Evolutionary conservation across 164 flowering plant species (phyloP).

Genomic region (Berberis thunbergii): DNA sequence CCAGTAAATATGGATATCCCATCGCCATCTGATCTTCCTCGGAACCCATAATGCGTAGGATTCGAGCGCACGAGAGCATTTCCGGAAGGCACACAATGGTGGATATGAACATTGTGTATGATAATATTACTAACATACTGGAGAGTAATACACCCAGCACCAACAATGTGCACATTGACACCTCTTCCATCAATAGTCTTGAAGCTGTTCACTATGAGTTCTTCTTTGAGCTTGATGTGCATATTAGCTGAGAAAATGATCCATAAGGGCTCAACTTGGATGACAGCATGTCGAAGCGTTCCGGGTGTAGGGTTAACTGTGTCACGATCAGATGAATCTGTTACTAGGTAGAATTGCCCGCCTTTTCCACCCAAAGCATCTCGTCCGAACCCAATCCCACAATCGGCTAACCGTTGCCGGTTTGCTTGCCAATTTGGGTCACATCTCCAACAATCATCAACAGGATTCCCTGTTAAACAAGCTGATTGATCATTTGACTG

Average conservation of each 20-base stretch:
- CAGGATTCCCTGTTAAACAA: constrained; percentile 62
- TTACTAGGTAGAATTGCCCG: constrained; percentile 62
- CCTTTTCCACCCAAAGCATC: constrained; percentile 62
- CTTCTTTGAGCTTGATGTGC: constrained; percentile 55
- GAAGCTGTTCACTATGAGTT: constrained; percentile 59
- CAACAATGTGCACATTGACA: constrained; percentile 47
- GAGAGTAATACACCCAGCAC: constrained; percentile 62
- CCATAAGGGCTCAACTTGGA: constrained; percentile 69
- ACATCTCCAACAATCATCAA: constrained; percentile 84
- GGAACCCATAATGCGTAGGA: constrained; percentile 51
- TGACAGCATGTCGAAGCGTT: constrained; percentile 61
- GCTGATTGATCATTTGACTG: constrained; percentile 6
- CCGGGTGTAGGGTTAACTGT: constrained; percentile 54
- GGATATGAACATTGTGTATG: constrained; percentile 64
- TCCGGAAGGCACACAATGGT: constrained; percentile 58
- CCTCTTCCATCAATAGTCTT: constrained; percentile 89
- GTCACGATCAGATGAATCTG: constrained; percentile 62
- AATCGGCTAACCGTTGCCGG: constrained; percentile 64
- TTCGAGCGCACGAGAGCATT: constrained; percentile 40
- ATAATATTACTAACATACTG: constrained; percentile 56
- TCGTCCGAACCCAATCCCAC: constrained; percentile 69
- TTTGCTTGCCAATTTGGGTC: constrained; percentile 55
- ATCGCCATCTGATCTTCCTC: constrained; percentile 69
- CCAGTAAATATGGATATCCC: constrained; percentile 54
- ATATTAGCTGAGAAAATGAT: constrained; percentile 51